phyloP scores from a whole-genome alignment of 2,329 filamentous ascomycete genomes.

The Alternaria metachromatica region DNA sequence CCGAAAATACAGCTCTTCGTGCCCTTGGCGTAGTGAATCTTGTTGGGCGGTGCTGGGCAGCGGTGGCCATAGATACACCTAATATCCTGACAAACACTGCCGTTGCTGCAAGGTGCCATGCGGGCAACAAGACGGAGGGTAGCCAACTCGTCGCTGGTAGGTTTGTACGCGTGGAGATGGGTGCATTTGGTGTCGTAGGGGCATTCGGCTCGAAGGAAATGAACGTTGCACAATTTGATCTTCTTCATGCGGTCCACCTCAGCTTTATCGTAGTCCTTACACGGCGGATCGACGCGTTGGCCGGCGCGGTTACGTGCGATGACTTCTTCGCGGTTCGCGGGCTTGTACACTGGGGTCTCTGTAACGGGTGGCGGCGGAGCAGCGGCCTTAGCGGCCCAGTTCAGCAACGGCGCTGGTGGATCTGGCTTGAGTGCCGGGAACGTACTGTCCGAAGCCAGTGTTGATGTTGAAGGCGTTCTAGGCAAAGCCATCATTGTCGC shows the following conservation, averaged over 20 bases:
- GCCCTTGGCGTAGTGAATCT: conserved; percentile 52
- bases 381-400: conserved; percentile 44
- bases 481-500: conserved; percentile 16
- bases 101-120: conserved; percentile 67
- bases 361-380: conserved; percentile 44
- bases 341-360: conserved; percentile 26
- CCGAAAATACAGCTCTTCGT: conserved; percentile 64
- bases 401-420: conserved; percentile 11
- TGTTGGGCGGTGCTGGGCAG: conserved; percentile 59
- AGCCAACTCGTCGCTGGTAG: conserved; percentile 60
- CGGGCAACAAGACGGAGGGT: conserved; percentile 66
- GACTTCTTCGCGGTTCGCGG: conserved; percentile 38
- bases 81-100: conserved; percentile 63
- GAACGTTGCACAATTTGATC: conserved; percentile 68
- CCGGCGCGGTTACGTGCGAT: conserved; percentile 65
- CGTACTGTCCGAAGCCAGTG: conserved; percentile 31
- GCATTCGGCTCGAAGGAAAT: conserved; percentile 65
- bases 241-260: conserved; percentile 67
- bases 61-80: conserved; percentile 70
- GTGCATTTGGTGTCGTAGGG: conserved; percentile 62
- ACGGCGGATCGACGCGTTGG: conserved; percentile 64
- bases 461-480: conserved; percentile 40
- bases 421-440: conserved; percentile 12
- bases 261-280: conserved; percentile 59
- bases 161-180: conserved; percentile 61